These are phyloP conservation scores for Botryotinia calthae DNA, from an alignment of 2,329 filamentous ascomycete genomes.

Conservation along the genomic window DNA sequence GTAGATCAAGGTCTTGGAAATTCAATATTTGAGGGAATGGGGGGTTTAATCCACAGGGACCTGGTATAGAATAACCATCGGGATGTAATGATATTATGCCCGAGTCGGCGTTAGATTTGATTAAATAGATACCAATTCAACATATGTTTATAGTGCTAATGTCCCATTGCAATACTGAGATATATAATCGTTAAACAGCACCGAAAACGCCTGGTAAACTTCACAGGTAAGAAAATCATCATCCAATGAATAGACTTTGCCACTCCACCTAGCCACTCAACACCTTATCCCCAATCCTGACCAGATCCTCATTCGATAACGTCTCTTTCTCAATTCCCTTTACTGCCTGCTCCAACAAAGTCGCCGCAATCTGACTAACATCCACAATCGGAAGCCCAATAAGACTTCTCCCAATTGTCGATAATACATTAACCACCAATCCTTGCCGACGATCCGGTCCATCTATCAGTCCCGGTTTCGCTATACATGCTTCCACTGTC, in stretches of 20 bases:
- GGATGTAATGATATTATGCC: not conserved
- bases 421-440: constrained; percentile 28
- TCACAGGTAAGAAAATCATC: not conserved
- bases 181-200: not conserved
- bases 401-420: constrained; percentile 26
- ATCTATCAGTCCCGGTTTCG: constrained; percentile 46
- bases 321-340: constrained; percentile 14
- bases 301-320: not conserved
- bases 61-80: not conserved
- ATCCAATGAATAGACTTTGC: not conserved
- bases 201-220: not conserved
- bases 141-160: not conserved
- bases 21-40: not conserved
- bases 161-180: not conserved
- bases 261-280: not conserved
- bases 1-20: not conserved
- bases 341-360: constrained; percentile 43
- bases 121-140: not conserved
- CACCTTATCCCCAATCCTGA: not conserved
- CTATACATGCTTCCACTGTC: constrained; percentile 42
- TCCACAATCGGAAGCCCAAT: constrained; percentile 40
- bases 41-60: not conserved
- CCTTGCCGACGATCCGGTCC: constrained; percentile 29
- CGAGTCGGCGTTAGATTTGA: not conserved
- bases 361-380: constrained; percentile 43